Percentiles rank a stretch among this genome's conserved stretches.
Conservation (phyloP, 176 grass and related monocot species). For the Triticum urartu region DNA sequence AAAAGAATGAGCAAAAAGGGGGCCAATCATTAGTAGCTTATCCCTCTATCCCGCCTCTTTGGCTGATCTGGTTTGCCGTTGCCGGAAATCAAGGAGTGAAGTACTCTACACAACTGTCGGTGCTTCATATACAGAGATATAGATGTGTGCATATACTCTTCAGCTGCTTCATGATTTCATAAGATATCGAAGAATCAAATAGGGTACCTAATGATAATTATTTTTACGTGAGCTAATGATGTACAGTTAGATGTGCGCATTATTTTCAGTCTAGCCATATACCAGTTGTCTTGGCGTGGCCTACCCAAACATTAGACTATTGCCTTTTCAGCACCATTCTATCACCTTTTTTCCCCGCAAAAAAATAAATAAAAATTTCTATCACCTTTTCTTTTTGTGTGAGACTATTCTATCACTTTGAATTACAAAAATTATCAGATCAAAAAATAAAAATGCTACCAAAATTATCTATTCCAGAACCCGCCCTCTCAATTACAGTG, state of each 20-base stretch:
- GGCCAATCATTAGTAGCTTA: conserved; percentile 42
- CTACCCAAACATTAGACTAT: too few relatives aligned
- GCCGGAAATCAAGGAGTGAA: conserved; percentile 18
- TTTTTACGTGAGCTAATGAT: not conserved
- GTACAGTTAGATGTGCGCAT: not conserved
- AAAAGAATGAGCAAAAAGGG: conserved; percentile 21
- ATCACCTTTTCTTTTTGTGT: too few relatives aligned
- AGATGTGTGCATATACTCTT: not conserved
- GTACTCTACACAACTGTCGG: not conserved
- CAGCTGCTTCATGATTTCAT: not conserved
- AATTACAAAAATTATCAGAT: too few relatives aligned
- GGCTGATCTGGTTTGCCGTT: conserved; percentile 21
- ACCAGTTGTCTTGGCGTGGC: too few relatives aligned
- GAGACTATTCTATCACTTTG: too few relatives aligned
- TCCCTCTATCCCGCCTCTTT: conserved; percentile 3
- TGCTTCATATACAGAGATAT: not conserved
- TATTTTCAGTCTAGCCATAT: not conserved
- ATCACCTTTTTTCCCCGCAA: too few relatives aligned
- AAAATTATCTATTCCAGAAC: not conserved
- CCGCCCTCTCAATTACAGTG: not conserved
- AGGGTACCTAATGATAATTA: not conserved
- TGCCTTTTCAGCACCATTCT: too few relatives aligned
- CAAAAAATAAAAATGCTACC: too few relatives aligned
- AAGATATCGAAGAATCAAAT: not conserved
- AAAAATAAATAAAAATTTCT: too few relatives aligned